Percentiles rank a stretch among this genome's conserved stretches.
Evolutionary conservation across 495 filamentous ascomycete species (phyloP).

Genomic region (Trichoderma virens): DNA sequence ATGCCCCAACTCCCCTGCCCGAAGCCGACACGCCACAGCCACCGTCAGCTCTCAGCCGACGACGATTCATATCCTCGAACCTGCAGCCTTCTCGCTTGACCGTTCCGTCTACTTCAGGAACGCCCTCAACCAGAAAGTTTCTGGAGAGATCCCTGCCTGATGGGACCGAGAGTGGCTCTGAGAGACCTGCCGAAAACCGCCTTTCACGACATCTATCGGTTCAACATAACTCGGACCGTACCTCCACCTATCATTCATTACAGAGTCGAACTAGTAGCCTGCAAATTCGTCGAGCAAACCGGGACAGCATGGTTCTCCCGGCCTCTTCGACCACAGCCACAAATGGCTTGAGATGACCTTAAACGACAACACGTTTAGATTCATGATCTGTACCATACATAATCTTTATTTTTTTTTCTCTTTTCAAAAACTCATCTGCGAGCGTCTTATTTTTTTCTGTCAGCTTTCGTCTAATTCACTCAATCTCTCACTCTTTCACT

Average conservation of each 20-base stretch:
- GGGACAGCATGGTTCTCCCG: conserved; percentile 29
- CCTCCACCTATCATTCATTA: neutral
- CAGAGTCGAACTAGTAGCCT: conserved; percentile 33
- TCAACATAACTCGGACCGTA: conserved; percentile 18
- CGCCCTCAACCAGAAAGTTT: conserved; percentile 32
- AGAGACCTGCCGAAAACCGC: conserved; percentile 35
- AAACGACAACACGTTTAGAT: neutral
- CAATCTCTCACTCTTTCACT: neutral
- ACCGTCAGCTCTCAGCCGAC: conserved; percentile 35
- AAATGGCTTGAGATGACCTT: conserved; percentile 20
- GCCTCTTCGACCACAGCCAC: conserved; percentile 12
- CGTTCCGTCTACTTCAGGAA: conserved; percentile 19
- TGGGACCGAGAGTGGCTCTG: conserved; percentile 27
- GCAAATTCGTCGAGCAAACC: conserved; percentile 26
- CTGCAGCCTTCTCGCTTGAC: conserved; percentile 28
- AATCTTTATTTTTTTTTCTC: conserved; percentile 6
- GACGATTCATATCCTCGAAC: conserved; percentile 31
- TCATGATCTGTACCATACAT: conserved; percentile 13
- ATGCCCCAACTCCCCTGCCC: conserved; percentile 20
- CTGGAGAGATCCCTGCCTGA: conserved; percentile 25
- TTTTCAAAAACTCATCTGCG: conserved; percentile 2
- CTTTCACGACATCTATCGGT: conserved; percentile 32
- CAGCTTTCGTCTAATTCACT: neutral
- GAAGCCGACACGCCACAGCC: conserved; percentile 22
- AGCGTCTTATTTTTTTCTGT: neutral